Conservation (phyloP, 148 eudicot genomes). For the Dysphania ambrosioides region DNA sequence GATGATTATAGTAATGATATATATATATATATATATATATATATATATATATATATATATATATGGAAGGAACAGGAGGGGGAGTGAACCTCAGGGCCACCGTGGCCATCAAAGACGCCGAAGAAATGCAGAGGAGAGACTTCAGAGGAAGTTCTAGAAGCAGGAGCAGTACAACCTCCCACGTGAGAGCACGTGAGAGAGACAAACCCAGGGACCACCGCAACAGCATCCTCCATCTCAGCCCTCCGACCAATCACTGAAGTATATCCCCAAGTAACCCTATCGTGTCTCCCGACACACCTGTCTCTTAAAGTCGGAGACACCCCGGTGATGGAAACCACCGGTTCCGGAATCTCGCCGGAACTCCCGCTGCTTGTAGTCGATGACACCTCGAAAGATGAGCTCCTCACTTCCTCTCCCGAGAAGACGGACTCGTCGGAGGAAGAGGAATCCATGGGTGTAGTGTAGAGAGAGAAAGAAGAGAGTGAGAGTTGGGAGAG, state of each 20-base stretch:
- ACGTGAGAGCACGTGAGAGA: constrained; percentile 42
- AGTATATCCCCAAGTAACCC: constrained; percentile 49
- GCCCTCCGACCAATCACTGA: constrained; percentile 67
- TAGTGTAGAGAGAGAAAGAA: constrained; percentile 8
- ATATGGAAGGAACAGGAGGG: not conserved
- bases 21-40: too few relatives aligned
- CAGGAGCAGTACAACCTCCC: constrained; percentile 53
- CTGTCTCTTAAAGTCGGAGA: constrained; percentile 22
- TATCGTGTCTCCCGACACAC: constrained; percentile 55
- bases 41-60: not conserved
- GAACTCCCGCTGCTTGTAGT: constrained; percentile 37
- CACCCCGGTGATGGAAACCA: not conserved
- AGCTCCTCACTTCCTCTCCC: constrained; percentile 6
- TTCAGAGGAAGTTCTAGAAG: constrained; percentile 35
- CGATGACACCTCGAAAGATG: not conserved
- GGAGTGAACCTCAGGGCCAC: constrained; percentile 59
- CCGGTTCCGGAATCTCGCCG: constrained; percentile 37
- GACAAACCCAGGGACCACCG: constrained; percentile 54
- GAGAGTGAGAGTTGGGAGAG: not conserved
- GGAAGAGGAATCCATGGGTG: constrained; percentile 14
- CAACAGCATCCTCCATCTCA: constrained; percentile 84
- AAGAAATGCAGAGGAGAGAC: constrained; percentile 57
- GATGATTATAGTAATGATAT: too few relatives aligned
- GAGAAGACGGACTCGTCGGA: constrained; percentile 21
- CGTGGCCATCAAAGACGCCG: constrained; percentile 89